These are phyloP conservation scores for Vigna unguiculata DNA, from an alignment of 306 rosid genomes.

Conservation along the genomic window DNA sequence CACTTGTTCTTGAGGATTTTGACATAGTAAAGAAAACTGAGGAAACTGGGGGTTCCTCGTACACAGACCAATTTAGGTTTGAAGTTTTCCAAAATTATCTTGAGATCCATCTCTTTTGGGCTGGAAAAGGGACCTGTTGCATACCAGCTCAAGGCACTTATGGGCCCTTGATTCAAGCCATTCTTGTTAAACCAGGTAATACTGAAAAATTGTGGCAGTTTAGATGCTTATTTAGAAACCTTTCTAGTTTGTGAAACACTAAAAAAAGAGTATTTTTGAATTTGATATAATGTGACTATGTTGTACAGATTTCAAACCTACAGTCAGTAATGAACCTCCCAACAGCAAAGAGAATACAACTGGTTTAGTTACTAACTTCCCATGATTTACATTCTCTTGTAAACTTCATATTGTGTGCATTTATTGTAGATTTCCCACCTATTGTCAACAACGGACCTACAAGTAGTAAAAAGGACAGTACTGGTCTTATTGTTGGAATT, in stretches of 20 bases:
- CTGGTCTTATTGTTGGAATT: constrained; percentile 68
- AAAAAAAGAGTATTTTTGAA: not conserved
- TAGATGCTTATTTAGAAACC: constrained; percentile 8
- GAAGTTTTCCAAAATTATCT: constrained; percentile 65
- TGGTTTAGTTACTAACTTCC: too few relatives aligned
- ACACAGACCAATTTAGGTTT: too few relatives aligned
- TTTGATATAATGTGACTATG: constrained; percentile 31
- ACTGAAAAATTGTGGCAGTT: not conserved
- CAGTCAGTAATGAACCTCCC: constrained; percentile 63
- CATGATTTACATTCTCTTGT: too few relatives aligned
- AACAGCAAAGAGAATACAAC: not conserved
- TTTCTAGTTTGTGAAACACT: not conserved
- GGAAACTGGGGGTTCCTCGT: constrained; percentile 78
- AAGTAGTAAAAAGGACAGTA: constrained; percentile 49
- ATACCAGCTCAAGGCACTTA: constrained; percentile 65
- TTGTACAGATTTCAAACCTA: constrained; percentile 66
- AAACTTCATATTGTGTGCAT: too few relatives aligned
- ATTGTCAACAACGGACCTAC: too few relatives aligned
- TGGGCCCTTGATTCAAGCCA: constrained; percentile 83
- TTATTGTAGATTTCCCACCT: too few relatives aligned
- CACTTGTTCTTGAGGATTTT: constrained; percentile 63
- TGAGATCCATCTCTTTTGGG: constrained; percentile 88
- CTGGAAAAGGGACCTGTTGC: constrained; percentile 94
- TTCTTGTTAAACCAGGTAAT: constrained; percentile 76
- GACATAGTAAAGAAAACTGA: constrained; percentile 65